Evolutionary conservation across 2,329 filamentous ascomycete species (phyloP).

Genomic region (Tolypocladium endophyticum): DNA sequence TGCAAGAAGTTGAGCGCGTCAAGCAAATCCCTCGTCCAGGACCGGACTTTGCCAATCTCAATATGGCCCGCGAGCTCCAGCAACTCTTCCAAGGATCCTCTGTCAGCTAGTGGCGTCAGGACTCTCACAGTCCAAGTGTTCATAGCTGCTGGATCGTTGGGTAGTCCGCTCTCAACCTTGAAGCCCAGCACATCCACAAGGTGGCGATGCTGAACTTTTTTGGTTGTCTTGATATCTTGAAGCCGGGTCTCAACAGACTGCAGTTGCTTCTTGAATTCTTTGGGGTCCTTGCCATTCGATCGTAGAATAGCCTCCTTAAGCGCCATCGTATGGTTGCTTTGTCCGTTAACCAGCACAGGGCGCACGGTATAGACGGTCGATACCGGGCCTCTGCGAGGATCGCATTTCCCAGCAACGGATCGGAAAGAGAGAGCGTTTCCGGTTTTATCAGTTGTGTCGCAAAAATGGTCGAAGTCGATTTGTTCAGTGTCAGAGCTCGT

Average conservation of each 20-base stretch:
- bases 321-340: slow-evolving; percentile 53
- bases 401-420: slow-evolving; percentile 58
- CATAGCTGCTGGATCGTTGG: slow-evolving; percentile 23
- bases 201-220: slow-evolving; percentile 64
- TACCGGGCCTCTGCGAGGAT: slow-evolving; percentile 54
- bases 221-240: slow-evolving; percentile 63
- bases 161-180: slow-evolving; percentile 53
- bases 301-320: slow-evolving; percentile 61
- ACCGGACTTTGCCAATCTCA: slow-evolving; percentile 63
- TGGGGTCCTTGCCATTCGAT: slow-evolving; percentile 44
- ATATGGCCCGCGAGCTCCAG: slow-evolving; percentile 69
- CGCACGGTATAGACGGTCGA: slow-evolving; percentile 64
- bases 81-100: slow-evolving; percentile 72
- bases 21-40: slow-evolving; percentile 86
- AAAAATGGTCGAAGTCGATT: slow-evolving; percentile 57
- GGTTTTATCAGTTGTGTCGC: slow-evolving; percentile 50
- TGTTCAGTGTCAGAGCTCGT: slow-evolving; percentile 17
- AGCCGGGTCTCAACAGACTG: slow-evolving; percentile 68
- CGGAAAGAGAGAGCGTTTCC: slow-evolving; percentile 59
- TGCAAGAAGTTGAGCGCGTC: slow-evolving; percentile 84
- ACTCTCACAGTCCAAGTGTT: slow-evolving; percentile 62
- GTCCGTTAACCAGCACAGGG: slow-evolving; percentile 47
- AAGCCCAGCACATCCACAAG: slow-evolving; percentile 74
- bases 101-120: slow-evolving; percentile 67
- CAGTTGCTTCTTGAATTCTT: slow-evolving; percentile 64